Conservation (phyloP, 805 yeast species). For the Kuraishia piskuri region DNA sequence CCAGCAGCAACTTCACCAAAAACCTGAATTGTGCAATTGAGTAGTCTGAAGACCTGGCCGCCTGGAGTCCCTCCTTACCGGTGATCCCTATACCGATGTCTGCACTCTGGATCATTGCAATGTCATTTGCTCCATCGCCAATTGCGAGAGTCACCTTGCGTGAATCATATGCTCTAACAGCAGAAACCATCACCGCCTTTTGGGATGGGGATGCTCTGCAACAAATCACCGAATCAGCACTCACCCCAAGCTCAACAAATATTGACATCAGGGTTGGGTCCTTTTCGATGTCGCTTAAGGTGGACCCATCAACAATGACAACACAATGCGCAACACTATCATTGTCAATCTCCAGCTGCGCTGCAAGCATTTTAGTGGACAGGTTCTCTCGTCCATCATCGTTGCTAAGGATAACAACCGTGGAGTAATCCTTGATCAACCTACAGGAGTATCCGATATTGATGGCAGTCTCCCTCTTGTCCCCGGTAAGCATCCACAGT, state of each 20-base stretch:
- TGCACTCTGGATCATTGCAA: conserved; percentile 98
- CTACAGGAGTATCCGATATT: conserved; percentile 95
- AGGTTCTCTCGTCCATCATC: conserved; percentile 40
- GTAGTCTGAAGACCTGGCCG: conserved; percentile 91
- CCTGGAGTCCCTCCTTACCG: conserved; percentile 95
- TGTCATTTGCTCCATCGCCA: conserved; percentile 99
- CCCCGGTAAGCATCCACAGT: conserved; percentile 98
- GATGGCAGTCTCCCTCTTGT: conserved; percentile 95
- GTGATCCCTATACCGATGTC: conserved; percentile 97
- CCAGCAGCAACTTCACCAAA: conserved; percentile 72
- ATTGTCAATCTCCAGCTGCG: conserved; percentile 61
- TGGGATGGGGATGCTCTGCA: conserved; percentile 98
- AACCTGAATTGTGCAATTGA: conserved; percentile 92
- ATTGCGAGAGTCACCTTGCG: conserved; percentile 82
- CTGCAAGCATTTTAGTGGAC: conserved; percentile 61
- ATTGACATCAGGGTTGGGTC: conserved; percentile 66
- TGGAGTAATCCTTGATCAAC: conserved; percentile 85
- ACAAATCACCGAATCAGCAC: conserved; percentile 84
- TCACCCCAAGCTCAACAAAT: conserved; percentile 78
- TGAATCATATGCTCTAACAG: conserved; percentile 64
- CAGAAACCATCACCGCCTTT: conserved; percentile 80
- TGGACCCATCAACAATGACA: conserved; percentile 89
- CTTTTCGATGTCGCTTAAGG: conserved; percentile 62
- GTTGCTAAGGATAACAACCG: conserved; percentile 58
- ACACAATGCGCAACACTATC: conserved; percentile 91